Evolutionary conservation across 352 stramenopile genomes (phyloP), one percentile per base, ranked within the genome.

Genomic region (Globisporangium megalacanthum): DNA sequence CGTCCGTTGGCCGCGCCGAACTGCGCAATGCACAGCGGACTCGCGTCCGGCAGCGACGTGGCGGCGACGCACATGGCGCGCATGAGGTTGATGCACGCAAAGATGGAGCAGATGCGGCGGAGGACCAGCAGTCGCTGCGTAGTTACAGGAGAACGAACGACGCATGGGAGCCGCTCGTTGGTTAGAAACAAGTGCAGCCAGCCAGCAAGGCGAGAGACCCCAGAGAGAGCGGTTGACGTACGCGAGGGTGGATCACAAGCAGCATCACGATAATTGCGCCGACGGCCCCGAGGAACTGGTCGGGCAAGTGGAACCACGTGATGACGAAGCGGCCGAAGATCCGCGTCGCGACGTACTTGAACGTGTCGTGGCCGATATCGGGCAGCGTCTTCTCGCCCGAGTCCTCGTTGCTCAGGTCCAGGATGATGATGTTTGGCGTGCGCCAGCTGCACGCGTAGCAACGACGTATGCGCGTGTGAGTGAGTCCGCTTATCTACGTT

Each of bases 31-130:
- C 85, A 94, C 76, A 86, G 79, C 29, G 85, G 83, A 56, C 83
- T 93, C n/a, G 85, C 85, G 48, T 94, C 85, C 0, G 85, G 85
- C 7, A 94, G 72, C 33, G 85, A 94, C 37, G 85, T 94, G 29
- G 89, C 83, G n/a, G 85, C 83, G 42, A 94, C 85, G 52, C 80
- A 92, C 53, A 83, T 85, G n/a, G 79, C 85, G 54, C 85, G 77
- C 75, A 94, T 89, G 45, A 94, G 56, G 59, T 94, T 94, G 64
- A 94, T 91, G 63, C 80, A 82, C 1, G 83, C 83, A 42, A 92
- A 94, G 53, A 93, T 86, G 35, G 84, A 83, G 50, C 82, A 92
- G 63, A 94, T 86, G 45, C 85, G 82, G 20, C 85, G 85, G 36
- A 94, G 46, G 54, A 94, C 92, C 45, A 94, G 71, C 49, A 94